Base-by-base conservation (phyloP, 192 early-diverging fungal genomes). In the Podila verticillata region DNA sequence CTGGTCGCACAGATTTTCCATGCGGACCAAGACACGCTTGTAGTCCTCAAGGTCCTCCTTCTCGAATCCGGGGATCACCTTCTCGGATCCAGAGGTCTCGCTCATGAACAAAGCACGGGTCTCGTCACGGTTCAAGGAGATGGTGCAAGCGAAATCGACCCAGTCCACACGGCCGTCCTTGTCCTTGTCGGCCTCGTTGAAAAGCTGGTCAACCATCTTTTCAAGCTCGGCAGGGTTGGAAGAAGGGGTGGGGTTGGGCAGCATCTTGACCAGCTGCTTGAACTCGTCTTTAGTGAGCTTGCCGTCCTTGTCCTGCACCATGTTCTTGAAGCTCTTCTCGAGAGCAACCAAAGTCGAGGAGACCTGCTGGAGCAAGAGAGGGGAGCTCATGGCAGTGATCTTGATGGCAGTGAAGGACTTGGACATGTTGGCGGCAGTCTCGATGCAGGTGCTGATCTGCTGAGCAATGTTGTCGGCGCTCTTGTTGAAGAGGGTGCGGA, bases 401-500 rank as follows among this genome's bases (percentile, higher is more conserved):
- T 98, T 98, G 72, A 93, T 74, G 3, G 96, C 96, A n/a, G 93
- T 88, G 84, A 96, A 95, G 57, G 88, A 89, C 47, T 89, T 89
- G 0, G 89, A 84, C 54, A 89, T 86, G 8, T 75, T 87, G 75
- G 70, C 70, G 26, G 93, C 94, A 54, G 92, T 93, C 34, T 89
- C 81, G 69, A 95, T 88, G 70, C 90, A 89, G 66, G 95, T 86
- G 57, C 89, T 87, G 75, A 92, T 91, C 84, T 89, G 81, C 36
- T 82, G 81, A 12, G 89, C 86, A 58, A 95, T 84, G 15, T 90
- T 81, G 54, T 91, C 91, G 31, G 94, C 92, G 63, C 84, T 85
- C 61, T 85, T 82, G 77, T 94, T 91, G 32, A 84, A 87, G 26
- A 81, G 77, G 2, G 77, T 70, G n/a, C 88, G 83, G 24, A 84